Base-by-base conservation (phyloP, 768 basidiomycete species). In the Lactarius sp. region DNA sequence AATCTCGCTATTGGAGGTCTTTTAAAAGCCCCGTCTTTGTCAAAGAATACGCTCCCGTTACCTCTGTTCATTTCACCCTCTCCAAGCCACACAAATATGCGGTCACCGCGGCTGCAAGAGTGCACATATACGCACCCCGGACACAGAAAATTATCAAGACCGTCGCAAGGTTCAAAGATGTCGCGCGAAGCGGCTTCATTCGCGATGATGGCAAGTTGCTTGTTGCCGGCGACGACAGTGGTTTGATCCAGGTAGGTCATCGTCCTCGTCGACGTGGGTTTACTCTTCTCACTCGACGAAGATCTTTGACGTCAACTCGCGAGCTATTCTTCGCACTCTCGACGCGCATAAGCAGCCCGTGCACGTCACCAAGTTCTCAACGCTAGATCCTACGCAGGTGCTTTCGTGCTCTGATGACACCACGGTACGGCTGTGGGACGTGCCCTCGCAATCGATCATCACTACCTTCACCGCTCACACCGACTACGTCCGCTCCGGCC, bases 101-200 rank as follows among this genome's bases (percentile, higher is more conserved):
- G 31, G 94, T 98, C 60, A 97, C 95, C 33, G 91, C 94, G 2
- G 94, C 93, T 0, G 90, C 94, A 1, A 81, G 95, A 67, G 86
- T 99, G 1, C 92, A 98, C 75, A 89, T 98, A 71, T 98, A 98
- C 75, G 92, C 94, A 3, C 94, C 95, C 14, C 87, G 93, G 58
- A 98, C 96, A 3, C 95, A 98, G 76, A 95, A 94, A 75, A 85
- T 98, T 59, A 91, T 87, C 16, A 98, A 98, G 80, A 96, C 92
- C 2, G 93, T 99, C 61, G 90, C 95, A 34, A 81, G 97, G 44
- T 99, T 99, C 79, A 98, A 97, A 74, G 97, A 98, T 71, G 88
- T 95, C 41, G 94, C 96, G 0, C 80, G 94, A 62, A 88, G 90
- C 69, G 97, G 90, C 4, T 83, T 83, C 69, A 94, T 99, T 60